These are phyloP conservation scores for Scleroderma bovista DNA, from an alignment of 768 basidiomycete genomes.

Conservation along the genomic window DNA sequence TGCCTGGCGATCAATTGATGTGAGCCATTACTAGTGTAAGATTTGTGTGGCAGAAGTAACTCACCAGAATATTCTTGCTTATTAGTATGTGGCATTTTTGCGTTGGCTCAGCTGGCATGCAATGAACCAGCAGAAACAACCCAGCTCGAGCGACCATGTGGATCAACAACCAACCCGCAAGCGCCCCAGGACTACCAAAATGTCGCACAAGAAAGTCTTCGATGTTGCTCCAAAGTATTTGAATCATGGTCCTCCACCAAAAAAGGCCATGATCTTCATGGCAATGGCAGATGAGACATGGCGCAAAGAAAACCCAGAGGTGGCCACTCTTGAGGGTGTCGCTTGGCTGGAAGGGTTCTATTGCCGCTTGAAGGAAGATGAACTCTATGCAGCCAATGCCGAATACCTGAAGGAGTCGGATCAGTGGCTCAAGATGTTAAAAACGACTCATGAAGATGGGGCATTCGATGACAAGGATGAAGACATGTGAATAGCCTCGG, in stretches of 20 bases:
- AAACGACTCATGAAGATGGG: not conserved
- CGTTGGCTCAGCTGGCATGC: not conserved
- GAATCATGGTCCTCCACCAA: not conserved
- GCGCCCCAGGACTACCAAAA: not conserved
- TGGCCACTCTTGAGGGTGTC: no score
- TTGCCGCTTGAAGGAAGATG: no score
- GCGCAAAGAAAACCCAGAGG: no score
- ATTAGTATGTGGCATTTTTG: not conserved
- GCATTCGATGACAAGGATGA: not conserved
- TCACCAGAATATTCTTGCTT: no score
- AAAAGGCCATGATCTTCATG: not conserved
- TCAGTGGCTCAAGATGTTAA: no score
- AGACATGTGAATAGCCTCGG: not conserved
- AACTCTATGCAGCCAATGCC: no score
- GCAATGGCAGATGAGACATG: not conserved
- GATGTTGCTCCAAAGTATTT: not conserved
- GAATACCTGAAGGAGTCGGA: not conserved
- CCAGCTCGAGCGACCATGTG: not conserved
- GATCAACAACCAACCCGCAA: not conserved
- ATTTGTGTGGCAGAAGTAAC: no score
- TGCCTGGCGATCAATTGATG: not conserved
- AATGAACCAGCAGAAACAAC: not conserved
- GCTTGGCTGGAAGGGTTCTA: no score
- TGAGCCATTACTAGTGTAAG: not conserved
- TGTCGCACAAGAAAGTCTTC: not conserved